A percentile compares a stretch with the other conserved stretches of the same genome.
These are phyloP conservation scores for Septoria linicola DNA, from an alignment of 2,329 filamentous ascomycete species.

Conservation along the genomic window DNA sequence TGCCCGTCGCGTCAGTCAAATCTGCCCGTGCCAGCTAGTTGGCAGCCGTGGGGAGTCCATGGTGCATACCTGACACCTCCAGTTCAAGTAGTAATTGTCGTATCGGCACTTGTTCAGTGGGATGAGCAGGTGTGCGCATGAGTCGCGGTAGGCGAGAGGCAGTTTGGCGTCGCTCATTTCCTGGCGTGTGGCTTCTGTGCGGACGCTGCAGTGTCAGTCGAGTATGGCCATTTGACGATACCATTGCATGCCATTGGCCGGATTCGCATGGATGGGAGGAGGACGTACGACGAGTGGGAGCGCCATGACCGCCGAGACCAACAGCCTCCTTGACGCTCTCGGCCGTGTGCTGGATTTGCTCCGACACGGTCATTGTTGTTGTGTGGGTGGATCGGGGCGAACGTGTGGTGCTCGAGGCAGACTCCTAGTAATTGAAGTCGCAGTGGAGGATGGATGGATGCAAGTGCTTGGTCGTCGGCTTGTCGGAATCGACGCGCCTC, in stretches of 20 bases:
- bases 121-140: constrained; percentile 90
- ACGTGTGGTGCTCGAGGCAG: constrained; percentile 2
- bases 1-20: constrained; percentile 47
- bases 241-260: too few relatives aligned
- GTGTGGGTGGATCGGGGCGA: constrained; percentile 4
- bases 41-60: too few relatives aligned
- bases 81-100: constrained; percentile 90
- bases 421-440: too few relatives aligned
- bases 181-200: constrained; percentile 73
- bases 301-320: constrained; percentile 44
- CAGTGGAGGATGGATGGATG: constrained; percentile 2
- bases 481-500: too few relatives aligned
- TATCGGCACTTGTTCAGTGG: constrained; percentile 92
- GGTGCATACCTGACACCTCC: constrained; percentile 86
- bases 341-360: constrained; percentile 34
- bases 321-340: constrained; percentile 48
- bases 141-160: constrained; percentile 88
- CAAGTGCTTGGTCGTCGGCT: not conserved
- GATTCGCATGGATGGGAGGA: not conserved
- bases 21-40: too few relatives aligned
- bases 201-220: constrained; percentile 18
- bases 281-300: constrained; percentile 37
- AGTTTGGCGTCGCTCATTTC: constrained; percentile 91
- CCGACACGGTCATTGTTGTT: constrained; percentile 38
- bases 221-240: too few relatives aligned